Evolutionary conservation across 768 basidiomycete species (phyloP), one percentile per base, ranked within the genome.

Genomic region (Auriscalpium vulgare): DNA sequence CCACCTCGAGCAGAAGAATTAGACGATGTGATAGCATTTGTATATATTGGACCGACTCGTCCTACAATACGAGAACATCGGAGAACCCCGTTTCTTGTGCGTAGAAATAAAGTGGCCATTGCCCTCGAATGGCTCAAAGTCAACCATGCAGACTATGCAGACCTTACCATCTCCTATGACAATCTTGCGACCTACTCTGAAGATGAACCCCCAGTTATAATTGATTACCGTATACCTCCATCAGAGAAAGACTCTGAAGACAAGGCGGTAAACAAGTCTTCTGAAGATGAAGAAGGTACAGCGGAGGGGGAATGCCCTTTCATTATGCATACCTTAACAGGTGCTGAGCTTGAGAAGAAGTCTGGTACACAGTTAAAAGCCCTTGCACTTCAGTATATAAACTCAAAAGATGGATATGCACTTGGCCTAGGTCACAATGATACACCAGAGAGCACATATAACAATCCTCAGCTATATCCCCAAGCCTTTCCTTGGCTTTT

Each of bases 41-140:
- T 75, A 0, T 74, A 67, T 45, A 69, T 63, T 0, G 72, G 72
- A 0, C 59, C 68, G 0, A 23, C 37, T 11, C 48, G 57, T 36
- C 71, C 71, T 1, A 66, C 64, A 9, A 29, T 57, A n/a, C 51
- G 65, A 11, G 71, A 73, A 16, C 64, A 67, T 14, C 51, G 63
- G 17, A 36, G 59, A 3, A 59, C 58, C 8, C 63, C 59, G n/a
- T 51, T 66, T 9, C 44, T 64, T 6, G 56, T 75, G 0, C 49
- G 70, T 5, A 14, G 61, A 3, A 57, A 64, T 1, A 56, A 45
- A 13, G 68, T 66, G 1, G 8, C 37, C 6, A 14, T 8, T 5
- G 62, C 64, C 2, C 43, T 66, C 1, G 37, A 57, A 37, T 67
- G 65, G 65, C 40, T 67, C 10, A 62, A 57, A 34, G 34, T 62